These are phyloP conservation scores for Lichtheimia corymbifera DNA, from an alignment of 371 early-diverging fungal genomes.

Conservation along the genomic window DNA sequence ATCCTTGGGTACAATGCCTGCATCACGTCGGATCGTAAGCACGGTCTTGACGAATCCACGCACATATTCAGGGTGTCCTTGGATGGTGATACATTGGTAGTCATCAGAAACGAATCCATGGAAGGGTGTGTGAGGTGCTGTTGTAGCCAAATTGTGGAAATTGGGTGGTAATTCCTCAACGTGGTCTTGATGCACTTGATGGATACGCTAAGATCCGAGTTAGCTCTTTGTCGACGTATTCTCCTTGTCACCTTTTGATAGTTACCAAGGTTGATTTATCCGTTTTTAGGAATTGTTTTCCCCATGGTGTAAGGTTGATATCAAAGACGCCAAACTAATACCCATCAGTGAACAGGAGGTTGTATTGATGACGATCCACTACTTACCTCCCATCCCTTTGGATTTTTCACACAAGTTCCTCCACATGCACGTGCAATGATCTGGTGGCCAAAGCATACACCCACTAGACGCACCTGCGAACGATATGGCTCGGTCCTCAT, in stretches of 20 bases:
- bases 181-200: slow-evolving; percentile 75
- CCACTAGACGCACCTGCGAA: slow-evolving; percentile 35
- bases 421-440: slow-evolving; percentile 69
- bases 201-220: slow-evolving; percentile 33
- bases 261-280: slow-evolving; percentile 27
- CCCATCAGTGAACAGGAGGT: too few relatives aligned
- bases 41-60: slow-evolving; percentile 52
- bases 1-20: slow-evolving; percentile 20
- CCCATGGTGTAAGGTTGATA: slow-evolving; percentile 39
- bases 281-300: slow-evolving; percentile 38
- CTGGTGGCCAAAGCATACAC: slow-evolving; percentile 83
- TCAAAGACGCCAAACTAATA: slow-evolving; percentile 47
- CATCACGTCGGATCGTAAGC: slow-evolving; percentile 21
- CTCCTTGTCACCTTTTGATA: not conserved
- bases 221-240: not conserved
- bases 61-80: slow-evolving; percentile 80
- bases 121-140: slow-evolving; percentile 41
- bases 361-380: not conserved
- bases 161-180: slow-evolving; percentile 55
- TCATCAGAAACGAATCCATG: slow-evolving; percentile 57
- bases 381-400: slow-evolving; percentile 71
- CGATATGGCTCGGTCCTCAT: slow-evolving; percentile 15
- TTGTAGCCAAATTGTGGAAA: slow-evolving; percentile 51
- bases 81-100: slow-evolving; percentile 65
- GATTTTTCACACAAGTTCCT: slow-evolving; percentile 56